phyloP scores from a whole-genome alignment of 441 rosid genomes.

The Eruca vesicaria region DNA sequence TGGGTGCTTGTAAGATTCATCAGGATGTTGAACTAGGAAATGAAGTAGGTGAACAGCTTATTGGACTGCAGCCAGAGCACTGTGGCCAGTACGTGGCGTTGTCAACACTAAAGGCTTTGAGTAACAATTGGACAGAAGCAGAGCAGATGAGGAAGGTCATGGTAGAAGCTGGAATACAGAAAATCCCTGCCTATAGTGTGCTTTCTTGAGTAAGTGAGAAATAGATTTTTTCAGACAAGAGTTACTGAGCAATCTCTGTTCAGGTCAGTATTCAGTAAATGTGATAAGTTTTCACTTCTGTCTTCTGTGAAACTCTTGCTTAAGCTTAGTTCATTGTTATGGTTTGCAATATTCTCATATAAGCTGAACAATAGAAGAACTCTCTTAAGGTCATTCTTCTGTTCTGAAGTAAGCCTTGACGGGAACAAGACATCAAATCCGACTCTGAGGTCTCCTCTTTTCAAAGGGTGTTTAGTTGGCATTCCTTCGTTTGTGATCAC shows the following conservation, averaged over 20 bases:
- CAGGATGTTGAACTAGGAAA: constrained; percentile 49
- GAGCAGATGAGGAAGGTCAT: constrained; percentile 50
- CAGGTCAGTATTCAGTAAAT: neutral
- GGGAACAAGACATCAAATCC: constrained; percentile 70
- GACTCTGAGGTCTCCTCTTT: constrained; percentile 66
- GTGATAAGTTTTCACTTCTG: neutral
- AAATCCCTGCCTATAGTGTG: constrained; percentile 53
- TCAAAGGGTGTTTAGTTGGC: constrained; percentile 79
- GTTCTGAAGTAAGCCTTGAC: constrained; percentile 55
- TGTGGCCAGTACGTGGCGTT: constrained; percentile 52
- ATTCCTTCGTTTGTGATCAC: constrained; percentile 74
- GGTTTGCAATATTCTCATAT: neutral
- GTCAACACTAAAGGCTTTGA: constrained; percentile 50
- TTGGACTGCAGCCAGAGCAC: constrained; percentile 48
- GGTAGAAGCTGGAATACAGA: constrained; percentile 43
- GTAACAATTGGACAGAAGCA: constrained; percentile 52
- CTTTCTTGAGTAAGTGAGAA: constrained; percentile 8
- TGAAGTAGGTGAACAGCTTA: constrained; percentile 47
- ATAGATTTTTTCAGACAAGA: neutral
- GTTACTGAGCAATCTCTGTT: neutral
- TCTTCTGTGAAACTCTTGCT: neutral
- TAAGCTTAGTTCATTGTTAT: neutral
- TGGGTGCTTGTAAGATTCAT: constrained; percentile 70
- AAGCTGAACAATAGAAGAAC: constrained; percentile 11
- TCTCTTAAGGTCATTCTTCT: constrained; percentile 72